Conservation (phyloP, 1,139 yeast genomes). For the Meyerozyma smithsonii region DNA sequence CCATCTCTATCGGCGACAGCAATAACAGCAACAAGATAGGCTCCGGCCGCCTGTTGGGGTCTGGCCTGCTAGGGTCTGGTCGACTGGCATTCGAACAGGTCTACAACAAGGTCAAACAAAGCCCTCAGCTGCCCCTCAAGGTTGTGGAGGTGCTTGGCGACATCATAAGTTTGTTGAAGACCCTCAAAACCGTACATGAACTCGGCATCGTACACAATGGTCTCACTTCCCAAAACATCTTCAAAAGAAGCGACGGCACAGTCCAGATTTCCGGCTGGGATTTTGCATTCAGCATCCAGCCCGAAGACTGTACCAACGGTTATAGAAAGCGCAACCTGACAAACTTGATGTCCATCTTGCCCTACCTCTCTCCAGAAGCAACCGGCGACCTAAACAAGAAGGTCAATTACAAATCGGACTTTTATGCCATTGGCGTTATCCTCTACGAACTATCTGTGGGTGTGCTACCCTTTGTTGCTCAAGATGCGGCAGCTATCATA, state of each 20-base stretch:
- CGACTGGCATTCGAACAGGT: constrained; percentile 7
- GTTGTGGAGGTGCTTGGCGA: constrained; percentile 31
- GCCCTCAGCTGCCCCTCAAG: constrained; percentile 17
- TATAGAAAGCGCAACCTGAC: constrained; percentile 25
- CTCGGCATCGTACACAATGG: constrained; percentile 49
- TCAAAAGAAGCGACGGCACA: constrained; percentile 28
- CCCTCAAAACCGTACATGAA: constrained; percentile 36
- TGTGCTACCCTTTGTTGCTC: constrained; percentile 39
- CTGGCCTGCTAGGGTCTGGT: background rate
- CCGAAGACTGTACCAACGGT: constrained; percentile 38
- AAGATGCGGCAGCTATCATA: constrained; percentile 37
- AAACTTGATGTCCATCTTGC: constrained; percentile 34
- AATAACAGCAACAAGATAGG: background rate
- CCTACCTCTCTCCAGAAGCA: constrained; percentile 51
- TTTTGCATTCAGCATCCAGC: constrained; percentile 39
- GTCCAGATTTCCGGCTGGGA: constrained; percentile 49
- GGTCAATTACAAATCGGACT: constrained; percentile 48
- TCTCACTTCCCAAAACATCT: constrained; percentile 34
- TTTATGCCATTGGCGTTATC: constrained; percentile 48
- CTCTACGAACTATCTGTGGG: constrained; percentile 47
- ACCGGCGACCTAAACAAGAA: constrained; percentile 37
- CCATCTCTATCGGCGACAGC: background rate
- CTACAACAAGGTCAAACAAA: constrained; percentile 10
- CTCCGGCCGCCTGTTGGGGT: too few relatives aligned
- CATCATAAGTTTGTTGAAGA: constrained; percentile 29